Percentiles rank a stretch among this genome's conserved stretches.
Evolutionary conservation across 352 stramenopile genomes (phyloP).

Genomic region (Albugo candida): DNA sequence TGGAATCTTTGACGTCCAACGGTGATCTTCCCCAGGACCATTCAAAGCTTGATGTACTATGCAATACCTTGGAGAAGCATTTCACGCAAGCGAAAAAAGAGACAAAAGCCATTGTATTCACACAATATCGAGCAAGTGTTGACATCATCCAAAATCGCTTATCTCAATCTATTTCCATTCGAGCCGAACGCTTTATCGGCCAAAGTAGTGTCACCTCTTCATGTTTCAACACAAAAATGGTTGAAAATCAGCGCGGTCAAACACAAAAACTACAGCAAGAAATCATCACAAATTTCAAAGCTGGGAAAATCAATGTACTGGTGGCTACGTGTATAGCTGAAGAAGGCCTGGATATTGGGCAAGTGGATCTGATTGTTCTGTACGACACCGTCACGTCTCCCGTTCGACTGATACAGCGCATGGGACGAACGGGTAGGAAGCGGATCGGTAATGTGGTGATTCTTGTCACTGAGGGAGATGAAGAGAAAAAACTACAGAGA

Average conservation of each 20-base stretch:
- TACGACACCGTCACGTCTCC: conserved; percentile 88
- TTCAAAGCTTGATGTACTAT: conserved; percentile 82
- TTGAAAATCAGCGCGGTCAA: conserved; percentile 20
- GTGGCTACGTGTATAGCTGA: conserved; percentile 92
- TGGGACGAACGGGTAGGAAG: conserved; percentile 92
- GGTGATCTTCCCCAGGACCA: conserved; percentile 14
- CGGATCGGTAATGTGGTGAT: conserved; percentile 82
- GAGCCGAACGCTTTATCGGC: conserved; percentile 76
- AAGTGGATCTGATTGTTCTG: conserved; percentile 88
- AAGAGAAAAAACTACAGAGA: conserved; percentile 73
- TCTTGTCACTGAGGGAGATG: conserved; percentile 75
- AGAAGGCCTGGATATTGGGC: conserved; percentile 90
- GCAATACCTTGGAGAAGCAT: conserved; percentile 71
- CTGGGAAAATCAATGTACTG: conserved; percentile 81
- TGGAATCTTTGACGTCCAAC: conserved; percentile 6
- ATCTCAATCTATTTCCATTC: conserved; percentile 86
- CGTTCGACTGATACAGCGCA: conserved; percentile 90
- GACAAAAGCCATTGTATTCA: conserved; percentile 96
- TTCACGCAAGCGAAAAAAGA: conserved; percentile 59
- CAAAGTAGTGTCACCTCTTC: conserved; percentile 24
- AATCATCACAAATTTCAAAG: conserved; percentile 81
- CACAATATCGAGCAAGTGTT: conserved; percentile 90
- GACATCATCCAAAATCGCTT: conserved; percentile 83
- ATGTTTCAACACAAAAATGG: background rate
- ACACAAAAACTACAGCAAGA: conserved; percentile 91